phyloP scores from a whole-genome alignment of 176 grass and related monocot species.

The Aechmea fasciata region DNA sequence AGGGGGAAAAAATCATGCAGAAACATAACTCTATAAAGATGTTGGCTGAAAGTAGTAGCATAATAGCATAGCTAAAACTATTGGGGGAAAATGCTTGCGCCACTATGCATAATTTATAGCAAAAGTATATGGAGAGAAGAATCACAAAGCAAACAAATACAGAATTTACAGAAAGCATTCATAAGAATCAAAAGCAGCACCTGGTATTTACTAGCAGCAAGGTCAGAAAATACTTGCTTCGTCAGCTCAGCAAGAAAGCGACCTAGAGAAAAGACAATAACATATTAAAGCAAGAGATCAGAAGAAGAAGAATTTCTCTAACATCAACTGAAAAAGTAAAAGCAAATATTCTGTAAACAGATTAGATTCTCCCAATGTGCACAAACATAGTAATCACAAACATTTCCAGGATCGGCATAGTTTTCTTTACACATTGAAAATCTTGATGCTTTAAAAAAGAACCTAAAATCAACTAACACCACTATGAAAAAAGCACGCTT shows the following conservation, averaged over 20 bases:
- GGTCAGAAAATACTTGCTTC: constrained; percentile 86
- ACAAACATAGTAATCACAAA: background rate
- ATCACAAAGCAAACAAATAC: background rate
- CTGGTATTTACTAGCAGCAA: constrained; percentile 97
- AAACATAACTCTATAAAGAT: background rate
- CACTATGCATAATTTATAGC: background rate
- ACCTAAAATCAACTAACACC: too few relatives aligned
- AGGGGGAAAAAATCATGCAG: background rate
- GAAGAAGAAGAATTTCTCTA: background rate
- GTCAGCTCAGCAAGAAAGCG: constrained; percentile 86
- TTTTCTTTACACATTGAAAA: background rate
- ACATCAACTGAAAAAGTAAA: background rate
- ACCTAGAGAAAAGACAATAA: constrained; percentile 31
- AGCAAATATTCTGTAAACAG: too few relatives aligned
- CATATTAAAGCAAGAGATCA: background rate
- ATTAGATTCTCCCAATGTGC: too few relatives aligned
- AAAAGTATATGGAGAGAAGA: background rate
- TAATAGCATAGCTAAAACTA: background rate
- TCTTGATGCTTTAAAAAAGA: too few relatives aligned
- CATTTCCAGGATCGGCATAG: background rate
- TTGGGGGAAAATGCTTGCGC: background rate
- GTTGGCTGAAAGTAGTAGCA: background rate
- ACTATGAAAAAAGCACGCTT: too few relatives aligned
- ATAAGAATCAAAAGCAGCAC: constrained; percentile 24
- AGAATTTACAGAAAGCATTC: background rate